Percentiles rank a stretch among this genome's conserved stretches.
These are phyloP conservation scores for Yamadazyma dendronema DNA, from an alignment of 1,139 yeast genomes.

Conservation along the genomic window DNA sequence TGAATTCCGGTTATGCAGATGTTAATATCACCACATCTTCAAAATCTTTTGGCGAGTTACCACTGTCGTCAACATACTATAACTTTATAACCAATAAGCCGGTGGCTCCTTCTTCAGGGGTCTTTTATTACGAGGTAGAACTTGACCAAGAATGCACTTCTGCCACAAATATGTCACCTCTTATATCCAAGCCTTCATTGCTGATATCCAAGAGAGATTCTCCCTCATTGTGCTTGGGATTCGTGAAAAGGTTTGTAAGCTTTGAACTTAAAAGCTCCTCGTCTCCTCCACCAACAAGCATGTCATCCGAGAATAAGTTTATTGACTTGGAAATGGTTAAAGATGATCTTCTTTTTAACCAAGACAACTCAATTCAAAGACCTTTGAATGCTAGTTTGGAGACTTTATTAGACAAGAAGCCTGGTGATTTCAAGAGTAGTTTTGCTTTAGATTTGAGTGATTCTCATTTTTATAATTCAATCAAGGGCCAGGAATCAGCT, in stretches of 20 bases:
- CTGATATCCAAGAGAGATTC: slow-evolving; percentile 35
- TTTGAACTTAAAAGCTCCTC: slow-evolving; percentile 17
- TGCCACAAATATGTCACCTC: slow-evolving; percentile 31
- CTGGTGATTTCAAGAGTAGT: slow-evolving; percentile 43
- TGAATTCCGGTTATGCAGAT: slow-evolving; percentile 30
- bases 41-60: slow-evolving; percentile 2
- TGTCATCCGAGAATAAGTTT: slow-evolving; percentile 1
- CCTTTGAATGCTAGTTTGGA: slow-evolving; percentile 19
- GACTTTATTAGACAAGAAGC: slow-evolving; percentile 25
- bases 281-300: slow-evolving; percentile 8
- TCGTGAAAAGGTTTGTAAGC: slow-evolving; percentile 28
- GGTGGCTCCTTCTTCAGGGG: slow-evolving; percentile 30
- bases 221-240: slow-evolving; percentile 37
- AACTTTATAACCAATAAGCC: slow-evolving; percentile 39
- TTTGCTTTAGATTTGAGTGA: slow-evolving; percentile 45
- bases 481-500: slow-evolving; percentile 29
- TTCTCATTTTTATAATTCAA: slow-evolving; percentile 40
- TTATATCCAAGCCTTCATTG: slow-evolving; percentile 34
- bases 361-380: slow-evolving; percentile 16
- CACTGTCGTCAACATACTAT: slow-evolving; percentile 16
- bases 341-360: slow-evolving; percentile 23
- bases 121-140: slow-evolving; percentile 40
- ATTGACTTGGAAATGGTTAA: slow-evolving; percentile 33
- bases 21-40: slow-evolving; percentile 19
- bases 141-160: slow-evolving; percentile 30